Base-by-base conservation (phyloP, 2,329 filamentous ascomycete species). In the Colletotrichum graminicola region DNA sequence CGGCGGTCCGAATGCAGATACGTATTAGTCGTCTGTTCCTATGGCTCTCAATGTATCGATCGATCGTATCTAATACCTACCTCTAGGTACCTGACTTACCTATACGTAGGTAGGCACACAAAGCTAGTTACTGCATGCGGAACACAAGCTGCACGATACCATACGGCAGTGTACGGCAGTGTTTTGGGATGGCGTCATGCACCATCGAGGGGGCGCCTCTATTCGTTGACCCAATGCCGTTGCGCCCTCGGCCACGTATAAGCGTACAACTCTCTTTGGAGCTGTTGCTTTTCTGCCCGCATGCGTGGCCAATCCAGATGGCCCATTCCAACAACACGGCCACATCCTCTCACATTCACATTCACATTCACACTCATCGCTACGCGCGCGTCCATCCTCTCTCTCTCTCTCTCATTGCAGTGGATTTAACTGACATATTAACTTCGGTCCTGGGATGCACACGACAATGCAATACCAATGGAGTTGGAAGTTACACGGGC, bases 101-200 rank as follows among this genome's bases (percentile, higher is more conserved):
- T 43, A 43, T 43, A 43, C 41, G 16, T 21, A 21, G 41, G 18
- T 43, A 21, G 16, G 16, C 16, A 41, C 14, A 43, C 41, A 47
- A 3, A 32, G 45, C 23, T 32, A 23, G 29, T 21, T 60, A 14
- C 61, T 65, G 61, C 66, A 69, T 51, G 36, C 61, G 34, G 66
- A 43, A 41, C 41, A 47, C 29, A 36, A 41, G 36, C 36, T 67
- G 16, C 57, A 43, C 45, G 26, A 34, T 36, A 43, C 45, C n/a
- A 34, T 36, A 7, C 45, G 14, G 43, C 18, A 49, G 32, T 60
- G 69, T 36, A 7, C 45, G 14, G 43, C 18, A 49, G 32, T 60
- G 69, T 70, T 70, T 72, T 70, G 61, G 18, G 39, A 70, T 49
- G 55, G 36, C 70, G n/a, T 66, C 66, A 51, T 61, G 55, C 70